phyloP scores from a whole-genome alignment of 73 alveolate genomes.

The Tetrahymena thermophila region DNA sequence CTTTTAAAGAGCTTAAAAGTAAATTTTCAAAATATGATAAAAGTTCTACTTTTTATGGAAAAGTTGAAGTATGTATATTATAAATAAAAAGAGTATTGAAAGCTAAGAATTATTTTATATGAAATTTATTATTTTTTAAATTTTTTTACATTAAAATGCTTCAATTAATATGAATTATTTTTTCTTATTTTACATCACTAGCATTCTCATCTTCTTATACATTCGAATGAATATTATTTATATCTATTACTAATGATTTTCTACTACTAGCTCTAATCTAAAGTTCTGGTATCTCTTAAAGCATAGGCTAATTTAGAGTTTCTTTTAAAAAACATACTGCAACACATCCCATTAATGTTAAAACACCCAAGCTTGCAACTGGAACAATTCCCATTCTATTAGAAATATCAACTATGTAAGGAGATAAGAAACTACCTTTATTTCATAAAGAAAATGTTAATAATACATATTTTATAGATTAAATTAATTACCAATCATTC shows the following conservation, averaged over 20 bases:
- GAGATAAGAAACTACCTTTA: background rate
- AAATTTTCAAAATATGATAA: too few relatives aligned
- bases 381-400: background rate
- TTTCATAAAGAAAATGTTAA: background rate
- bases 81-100: too few relatives aligned
- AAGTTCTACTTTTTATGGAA: too few relatives aligned
- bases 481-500: background rate
- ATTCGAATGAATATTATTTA: background rate
- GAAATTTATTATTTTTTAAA: too few relatives aligned
- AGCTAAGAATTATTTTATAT: too few relatives aligned
- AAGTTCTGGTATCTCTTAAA: background rate
- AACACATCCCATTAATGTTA: background rate
- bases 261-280: background rate
- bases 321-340: background rate
- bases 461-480: too few relatives aligned
- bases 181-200: too few relatives aligned
- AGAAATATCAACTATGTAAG: background rate
- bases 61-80: too few relatives aligned
- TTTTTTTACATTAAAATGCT: too few relatives aligned
- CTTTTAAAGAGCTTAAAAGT: too few relatives aligned
- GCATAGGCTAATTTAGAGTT: background rate
- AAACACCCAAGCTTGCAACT: background rate
- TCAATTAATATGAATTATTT: background rate
- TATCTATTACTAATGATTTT: background rate
- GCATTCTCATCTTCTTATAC: background rate